Evolutionary conservation across 2,329 filamentous ascomycete species (phyloP).

Genomic region (Raffaelea deltoideospora): DNA sequence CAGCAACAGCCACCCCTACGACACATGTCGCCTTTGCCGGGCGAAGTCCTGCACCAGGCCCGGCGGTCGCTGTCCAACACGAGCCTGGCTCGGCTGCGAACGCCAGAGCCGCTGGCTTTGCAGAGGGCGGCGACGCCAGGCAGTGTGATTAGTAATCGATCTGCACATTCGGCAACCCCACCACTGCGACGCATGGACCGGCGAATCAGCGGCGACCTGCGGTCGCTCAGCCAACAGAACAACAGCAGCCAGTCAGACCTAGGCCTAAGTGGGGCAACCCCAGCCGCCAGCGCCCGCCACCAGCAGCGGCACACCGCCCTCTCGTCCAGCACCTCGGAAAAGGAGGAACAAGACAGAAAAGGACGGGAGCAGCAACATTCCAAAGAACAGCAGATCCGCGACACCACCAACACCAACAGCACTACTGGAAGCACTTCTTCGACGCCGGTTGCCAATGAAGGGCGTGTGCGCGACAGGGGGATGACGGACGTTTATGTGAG

Average conservation of each 20-base stretch:
- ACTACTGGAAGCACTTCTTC: conserved; percentile 29
- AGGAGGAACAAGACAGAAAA: too few relatives aligned
- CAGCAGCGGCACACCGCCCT: conserved; percentile 2
- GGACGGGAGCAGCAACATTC: too few relatives aligned
- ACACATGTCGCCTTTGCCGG: too few relatives aligned
- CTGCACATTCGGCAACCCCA: conserved; percentile 36
- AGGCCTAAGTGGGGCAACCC: background rate
- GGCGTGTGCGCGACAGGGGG: conserved; percentile 63
- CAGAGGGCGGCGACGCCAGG: conserved; percentile 51
- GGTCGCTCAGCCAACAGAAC: conserved; percentile 42
- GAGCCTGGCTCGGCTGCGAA: conserved; percentile 33
- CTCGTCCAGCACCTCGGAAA: too few relatives aligned
- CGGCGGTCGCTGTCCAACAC: conserved; percentile 36
- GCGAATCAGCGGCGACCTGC: conserved; percentile 61
- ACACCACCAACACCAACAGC: conserved; percentile 2
- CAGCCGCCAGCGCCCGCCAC: too few relatives aligned
- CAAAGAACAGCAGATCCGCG: background rate
- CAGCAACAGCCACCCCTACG: too few relatives aligned
- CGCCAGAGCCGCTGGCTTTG: conserved; percentile 36
- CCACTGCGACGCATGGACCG: conserved; percentile 55
- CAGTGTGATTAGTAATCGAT: conserved; percentile 34
- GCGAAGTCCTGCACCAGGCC: background rate
- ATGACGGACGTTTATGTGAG: conserved; percentile 94
- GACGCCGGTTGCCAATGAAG: conserved; percentile 64
- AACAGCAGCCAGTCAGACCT: conserved; percentile 7